phyloP scores from a whole-genome alignment of 2,329 filamentous ascomycete species.

The Sclerotiophoma versabilis region DNA sequence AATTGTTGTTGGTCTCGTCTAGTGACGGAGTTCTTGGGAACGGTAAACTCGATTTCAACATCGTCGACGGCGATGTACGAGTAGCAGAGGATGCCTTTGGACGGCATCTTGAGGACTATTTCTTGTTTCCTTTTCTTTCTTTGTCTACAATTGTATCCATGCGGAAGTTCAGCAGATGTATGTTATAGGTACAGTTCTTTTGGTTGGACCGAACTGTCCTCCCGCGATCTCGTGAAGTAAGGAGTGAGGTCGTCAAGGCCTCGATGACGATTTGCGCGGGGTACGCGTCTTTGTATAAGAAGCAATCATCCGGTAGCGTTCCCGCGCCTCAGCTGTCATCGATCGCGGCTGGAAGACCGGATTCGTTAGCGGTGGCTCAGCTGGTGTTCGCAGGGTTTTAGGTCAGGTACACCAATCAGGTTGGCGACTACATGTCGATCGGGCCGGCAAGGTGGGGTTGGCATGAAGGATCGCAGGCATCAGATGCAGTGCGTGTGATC shows the following conservation, averaged over 20 bases:
- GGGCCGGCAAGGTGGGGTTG: conserved; percentile 10
- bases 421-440: background rate
- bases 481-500: background rate
- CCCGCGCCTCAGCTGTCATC: conserved; percentile 16
- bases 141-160: background rate
- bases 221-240: background rate
- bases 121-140: background rate
- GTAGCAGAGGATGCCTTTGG: conserved; percentile 45
- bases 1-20: conserved; percentile 48
- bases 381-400: background rate
- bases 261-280: conserved; percentile 13
- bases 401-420: conserved; percentile 15
- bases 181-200: no score
- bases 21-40: conserved; percentile 49
- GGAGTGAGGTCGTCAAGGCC: background rate
- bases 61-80: conserved; percentile 48
- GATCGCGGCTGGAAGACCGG: conserved; percentile 6
- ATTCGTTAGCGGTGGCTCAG: conserved; percentile 8
- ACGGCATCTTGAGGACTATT: conserved; percentile 35
- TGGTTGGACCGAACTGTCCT: no score
- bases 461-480: conserved; percentile 6
- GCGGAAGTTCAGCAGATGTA: no score
- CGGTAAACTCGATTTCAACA: conserved; percentile 55
- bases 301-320: conserved; percentile 1
- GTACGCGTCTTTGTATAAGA: conserved; percentile 12